Conservation (phyloP, 2,329 filamentous ascomycete genomes). For the Nigrospora sphaerica region DNA sequence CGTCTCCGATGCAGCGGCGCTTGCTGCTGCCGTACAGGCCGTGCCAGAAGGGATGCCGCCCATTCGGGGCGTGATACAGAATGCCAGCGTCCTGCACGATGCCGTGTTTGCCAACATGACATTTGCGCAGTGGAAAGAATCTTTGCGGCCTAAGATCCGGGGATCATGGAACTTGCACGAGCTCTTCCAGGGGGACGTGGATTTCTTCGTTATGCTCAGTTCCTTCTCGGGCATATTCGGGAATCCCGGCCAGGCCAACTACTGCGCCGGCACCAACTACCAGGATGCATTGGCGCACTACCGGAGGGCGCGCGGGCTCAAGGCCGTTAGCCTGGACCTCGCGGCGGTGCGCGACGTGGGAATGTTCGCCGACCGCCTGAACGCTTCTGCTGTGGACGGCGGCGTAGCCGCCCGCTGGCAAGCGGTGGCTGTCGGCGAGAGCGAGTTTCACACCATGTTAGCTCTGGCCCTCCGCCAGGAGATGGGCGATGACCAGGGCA, state of each 20-base stretch:
- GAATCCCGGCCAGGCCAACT: neutral
- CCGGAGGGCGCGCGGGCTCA: neutral
- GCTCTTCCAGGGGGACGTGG: constrained; percentile 21
- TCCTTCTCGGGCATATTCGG: neutral
- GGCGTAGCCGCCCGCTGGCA: too few species aligned
- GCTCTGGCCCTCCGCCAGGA: too few species aligned
- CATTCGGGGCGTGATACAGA: constrained; percentile 22
- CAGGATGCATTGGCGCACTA: neutral
- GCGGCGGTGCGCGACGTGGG: neutral
- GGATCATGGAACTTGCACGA: constrained; percentile 48
- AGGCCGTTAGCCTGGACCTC: neutral
- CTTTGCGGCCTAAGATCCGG: constrained; percentile 42
- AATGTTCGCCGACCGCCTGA: neutral
- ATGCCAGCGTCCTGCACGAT: constrained; percentile 26
- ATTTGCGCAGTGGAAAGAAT: constrained; percentile 35
- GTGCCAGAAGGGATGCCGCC: constrained; percentile 17
- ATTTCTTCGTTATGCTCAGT: neutral
- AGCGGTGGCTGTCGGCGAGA: too few species aligned
- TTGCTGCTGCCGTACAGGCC: too few species aligned
- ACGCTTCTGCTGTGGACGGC: too few species aligned
- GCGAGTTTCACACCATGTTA: too few species aligned
- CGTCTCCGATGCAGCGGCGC: too few species aligned
- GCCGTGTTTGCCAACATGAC: constrained; percentile 46
- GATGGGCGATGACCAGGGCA: too few species aligned
- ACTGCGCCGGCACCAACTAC: neutral